phyloP scores from a whole-genome alignment of 2,329 filamentous ascomycete species.

The Parafenestella ontariensis region DNA sequence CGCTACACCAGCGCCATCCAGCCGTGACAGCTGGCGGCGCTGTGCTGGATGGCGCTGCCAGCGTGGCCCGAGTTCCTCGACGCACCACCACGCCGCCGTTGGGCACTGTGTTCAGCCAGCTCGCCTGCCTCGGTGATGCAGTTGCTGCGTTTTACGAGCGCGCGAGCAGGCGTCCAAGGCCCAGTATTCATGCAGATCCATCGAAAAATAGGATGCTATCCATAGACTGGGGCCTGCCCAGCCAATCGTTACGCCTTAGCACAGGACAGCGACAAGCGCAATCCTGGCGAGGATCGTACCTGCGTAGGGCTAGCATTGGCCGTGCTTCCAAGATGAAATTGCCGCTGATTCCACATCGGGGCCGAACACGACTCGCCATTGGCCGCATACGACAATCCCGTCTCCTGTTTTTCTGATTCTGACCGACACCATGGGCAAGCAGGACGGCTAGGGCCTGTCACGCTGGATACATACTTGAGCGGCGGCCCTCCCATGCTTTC shows the following conservation, averaged over 20 bases:
- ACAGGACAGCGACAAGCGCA: conserved; percentile 28
- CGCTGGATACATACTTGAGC: conserved; percentile 28
- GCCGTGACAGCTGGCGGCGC: too few species aligned
- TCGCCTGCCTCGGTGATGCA: background rate
- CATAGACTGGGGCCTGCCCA: too few species aligned
- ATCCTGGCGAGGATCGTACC: conserved; percentile 32
- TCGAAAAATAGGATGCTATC: too few species aligned
- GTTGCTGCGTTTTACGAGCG: background rate
- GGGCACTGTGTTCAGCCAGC: background rate
- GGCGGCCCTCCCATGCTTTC: conserved; percentile 17
- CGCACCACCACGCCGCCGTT: background rate
- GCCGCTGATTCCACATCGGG: conserved; percentile 30
- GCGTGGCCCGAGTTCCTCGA: background rate
- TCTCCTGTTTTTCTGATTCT: conserved; percentile 16
- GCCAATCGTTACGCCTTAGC: conserved; percentile 32
- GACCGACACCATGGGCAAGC: conserved; percentile 8
- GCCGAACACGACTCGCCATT: conserved; percentile 20
- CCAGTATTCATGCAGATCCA: background rate
- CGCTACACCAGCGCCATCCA: too few species aligned
- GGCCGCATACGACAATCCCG: conserved; percentile 16
- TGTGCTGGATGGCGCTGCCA: too few species aligned
- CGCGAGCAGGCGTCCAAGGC: conserved; percentile 10
- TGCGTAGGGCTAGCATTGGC: conserved; percentile 29
- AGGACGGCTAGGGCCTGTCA: conserved; percentile 23
- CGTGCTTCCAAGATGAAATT: conserved; percentile 29